phyloP scores from a whole-genome alignment of 345 rosid species.

The Hibiscus syriacus region DNA sequence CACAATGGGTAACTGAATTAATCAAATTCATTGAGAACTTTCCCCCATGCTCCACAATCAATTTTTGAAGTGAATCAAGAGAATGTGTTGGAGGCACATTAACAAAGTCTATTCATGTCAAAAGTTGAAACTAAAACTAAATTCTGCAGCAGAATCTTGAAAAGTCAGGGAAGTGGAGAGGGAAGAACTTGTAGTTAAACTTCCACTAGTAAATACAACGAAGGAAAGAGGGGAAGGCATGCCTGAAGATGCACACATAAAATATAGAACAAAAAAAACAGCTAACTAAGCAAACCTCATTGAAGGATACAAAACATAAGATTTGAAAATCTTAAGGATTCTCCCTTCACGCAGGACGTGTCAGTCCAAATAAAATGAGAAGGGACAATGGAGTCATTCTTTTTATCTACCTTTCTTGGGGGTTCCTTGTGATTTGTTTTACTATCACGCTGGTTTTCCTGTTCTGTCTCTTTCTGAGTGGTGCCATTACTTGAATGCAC shows the following conservation, averaged over 20 bases:
- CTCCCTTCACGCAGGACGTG: constrained; percentile 68
- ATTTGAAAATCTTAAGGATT: constrained; percentile 61
- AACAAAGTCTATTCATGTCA: constrained; percentile 62
- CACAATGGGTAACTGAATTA: constrained; percentile 75
- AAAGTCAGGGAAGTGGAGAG: not conserved
- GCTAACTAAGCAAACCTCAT: not conserved
- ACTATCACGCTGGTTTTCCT: constrained; percentile 29
- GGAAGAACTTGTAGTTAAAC: not conserved
- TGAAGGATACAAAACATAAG: constrained; percentile 91
- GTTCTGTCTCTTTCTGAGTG: constrained; percentile 55
- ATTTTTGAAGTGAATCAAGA: constrained; percentile 70
- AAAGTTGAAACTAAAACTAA: not conserved
- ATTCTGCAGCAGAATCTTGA: not conserved
- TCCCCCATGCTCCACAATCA: constrained; percentile 92
- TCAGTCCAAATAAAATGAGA: constrained; percentile 78
- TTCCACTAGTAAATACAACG: not conserved
- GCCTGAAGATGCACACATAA: not conserved
- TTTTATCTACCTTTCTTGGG: constrained; percentile 49
- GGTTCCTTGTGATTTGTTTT: constrained; percentile 31
- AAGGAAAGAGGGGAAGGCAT: not conserved
- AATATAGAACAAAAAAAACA: not conserved
- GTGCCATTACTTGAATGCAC: constrained; percentile 91
- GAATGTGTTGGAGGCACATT: constrained; percentile 58
- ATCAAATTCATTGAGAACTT: constrained; percentile 89
- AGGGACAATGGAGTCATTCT: constrained; percentile 57